Evolutionary conservation across 768 basidiomycete genomes (phyloP).

Genomic region (Podaxis rugospora): DNA sequence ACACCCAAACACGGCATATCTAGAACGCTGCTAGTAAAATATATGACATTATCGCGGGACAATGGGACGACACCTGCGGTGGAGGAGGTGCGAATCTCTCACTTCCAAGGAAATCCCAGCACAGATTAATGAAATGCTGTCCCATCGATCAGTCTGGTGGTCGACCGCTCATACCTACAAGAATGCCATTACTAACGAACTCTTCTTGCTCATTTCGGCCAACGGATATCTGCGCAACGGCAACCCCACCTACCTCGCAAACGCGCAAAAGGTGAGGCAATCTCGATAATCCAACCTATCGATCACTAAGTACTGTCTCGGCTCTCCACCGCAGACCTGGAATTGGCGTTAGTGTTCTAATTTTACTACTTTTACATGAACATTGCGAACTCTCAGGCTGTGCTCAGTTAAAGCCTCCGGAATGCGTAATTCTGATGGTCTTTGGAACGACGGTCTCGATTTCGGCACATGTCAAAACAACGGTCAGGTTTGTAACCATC

Average conservation of each 20-base stretch:
- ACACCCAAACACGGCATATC: neutral
- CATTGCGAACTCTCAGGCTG: neutral
- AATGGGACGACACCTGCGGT: conserved; percentile 48
- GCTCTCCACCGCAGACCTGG: conserved; percentile 23
- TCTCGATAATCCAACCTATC: neutral
- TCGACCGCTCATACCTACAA: conserved; percentile 51
- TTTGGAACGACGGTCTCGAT: conserved; percentile 43
- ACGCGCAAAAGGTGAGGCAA: conserved; percentile 38
- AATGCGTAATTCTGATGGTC: conserved; percentile 40
- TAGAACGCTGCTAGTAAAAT: conserved; percentile 43
- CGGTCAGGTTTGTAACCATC: conserved; percentile 28
- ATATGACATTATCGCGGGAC: conserved; percentile 45
- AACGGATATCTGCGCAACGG: conserved; percentile 36
- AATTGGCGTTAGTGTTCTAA: conserved; percentile 28
- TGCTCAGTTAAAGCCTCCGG: conserved; percentile 35
- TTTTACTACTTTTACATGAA: neutral
- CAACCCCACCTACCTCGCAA: conserved; percentile 38
- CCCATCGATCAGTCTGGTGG: conserved; percentile 46
- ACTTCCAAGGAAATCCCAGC: neutral
- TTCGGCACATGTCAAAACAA: conserved; percentile 35
- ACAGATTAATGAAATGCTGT: neutral
- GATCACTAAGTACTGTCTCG: neutral
- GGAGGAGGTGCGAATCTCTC: conserved; percentile 38
- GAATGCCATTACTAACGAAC: conserved; percentile 58
- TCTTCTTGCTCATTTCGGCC: conserved; percentile 50